Conservation (phyloP, 169 alveolate genomes). For the Eimeria falciformis region DNA sequence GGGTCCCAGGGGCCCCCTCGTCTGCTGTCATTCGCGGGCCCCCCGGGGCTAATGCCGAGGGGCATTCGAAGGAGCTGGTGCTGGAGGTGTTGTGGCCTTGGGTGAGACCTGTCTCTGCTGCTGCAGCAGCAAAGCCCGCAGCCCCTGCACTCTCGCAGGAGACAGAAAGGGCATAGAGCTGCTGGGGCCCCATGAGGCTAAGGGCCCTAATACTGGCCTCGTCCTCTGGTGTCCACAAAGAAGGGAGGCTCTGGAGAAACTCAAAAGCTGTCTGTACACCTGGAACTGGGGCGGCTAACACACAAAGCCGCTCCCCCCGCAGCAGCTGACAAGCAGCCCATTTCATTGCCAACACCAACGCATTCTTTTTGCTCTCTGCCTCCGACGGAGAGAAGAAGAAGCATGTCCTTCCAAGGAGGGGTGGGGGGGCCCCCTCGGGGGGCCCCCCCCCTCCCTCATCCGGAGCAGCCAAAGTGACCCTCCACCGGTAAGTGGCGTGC, state of each 20-base stretch:
- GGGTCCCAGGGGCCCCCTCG: too few species aligned
- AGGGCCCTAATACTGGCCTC: background rate
- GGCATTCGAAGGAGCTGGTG: background rate
- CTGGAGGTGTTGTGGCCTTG: background rate
- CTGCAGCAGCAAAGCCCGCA: constrained; percentile 63
- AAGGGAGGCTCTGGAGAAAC: constrained; percentile 20
- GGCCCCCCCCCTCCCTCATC: constrained; percentile 25
- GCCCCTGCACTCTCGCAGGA: constrained; percentile 28
- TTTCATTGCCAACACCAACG: constrained; percentile 33
- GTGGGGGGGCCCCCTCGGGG: constrained; percentile 20
- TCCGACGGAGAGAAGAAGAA: constrained; percentile 29
- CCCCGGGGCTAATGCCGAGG: background rate
- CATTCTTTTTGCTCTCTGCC: background rate
- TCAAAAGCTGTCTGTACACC: constrained; percentile 18
- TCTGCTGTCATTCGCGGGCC: background rate
- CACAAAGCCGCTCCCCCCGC: constrained; percentile 49
- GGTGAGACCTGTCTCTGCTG: background rate
- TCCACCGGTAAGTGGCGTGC: background rate
- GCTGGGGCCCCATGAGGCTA: constrained; percentile 27
- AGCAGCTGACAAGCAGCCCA: constrained; percentile 65
- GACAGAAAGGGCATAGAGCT: background rate
- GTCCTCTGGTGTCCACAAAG: constrained; percentile 29
- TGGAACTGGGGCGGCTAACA: constrained; percentile 3
- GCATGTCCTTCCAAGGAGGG: background rate
- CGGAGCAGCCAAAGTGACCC: constrained; percentile 13